These are phyloP conservation scores for Escallonia herrerae DNA, from an alignment of 129 eudicot species.

Conservation along the genomic window DNA sequence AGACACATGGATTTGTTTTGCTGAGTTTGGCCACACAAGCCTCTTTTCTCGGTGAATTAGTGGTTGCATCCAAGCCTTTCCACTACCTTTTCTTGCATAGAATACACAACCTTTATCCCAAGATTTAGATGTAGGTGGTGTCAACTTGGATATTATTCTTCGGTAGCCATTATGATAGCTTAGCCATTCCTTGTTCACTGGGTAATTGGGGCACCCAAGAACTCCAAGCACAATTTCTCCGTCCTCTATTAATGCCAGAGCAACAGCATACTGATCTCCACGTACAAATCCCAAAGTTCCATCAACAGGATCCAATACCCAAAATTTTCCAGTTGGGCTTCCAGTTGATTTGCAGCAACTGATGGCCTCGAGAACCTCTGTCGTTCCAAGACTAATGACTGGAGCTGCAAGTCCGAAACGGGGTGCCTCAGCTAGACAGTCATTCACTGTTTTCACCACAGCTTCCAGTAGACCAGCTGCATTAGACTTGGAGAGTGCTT, in stretches of 20 bases:
- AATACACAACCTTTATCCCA: conserved; percentile 66
- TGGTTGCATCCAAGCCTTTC: conserved; percentile 86
- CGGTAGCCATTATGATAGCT: conserved; percentile 58
- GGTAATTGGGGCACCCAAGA: conserved; percentile 91
- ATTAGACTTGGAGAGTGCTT: conserved; percentile 44
- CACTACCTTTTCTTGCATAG: conserved; percentile 55
- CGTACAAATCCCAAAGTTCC: conserved; percentile 87
- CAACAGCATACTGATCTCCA: conserved; percentile 88
- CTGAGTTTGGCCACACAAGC: conserved; percentile 53
- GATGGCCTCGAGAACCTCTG: conserved; percentile 64
- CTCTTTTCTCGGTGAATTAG: conserved; percentile 34
- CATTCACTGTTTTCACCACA: conserved; percentile 57
- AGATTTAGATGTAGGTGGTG: conserved; percentile 27
- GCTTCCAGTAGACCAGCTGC: conserved; percentile 42
- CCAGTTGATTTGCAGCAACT: conserved; percentile 74
- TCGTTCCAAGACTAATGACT: conserved; percentile 16
- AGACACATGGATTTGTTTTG: conserved; percentile 56
- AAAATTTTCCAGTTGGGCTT: conserved; percentile 53
- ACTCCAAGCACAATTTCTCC: conserved; percentile 88
- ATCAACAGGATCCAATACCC: conserved; percentile 94
- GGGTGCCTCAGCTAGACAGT: conserved; percentile 49
- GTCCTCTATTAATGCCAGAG: conserved; percentile 71
- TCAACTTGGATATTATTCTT: conserved; percentile 50
- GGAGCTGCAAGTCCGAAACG: conserved; percentile 58
- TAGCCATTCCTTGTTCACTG: conserved; percentile 68